Evolutionary conservation across 140 eudicot genomes (phyloP), one percentile per base, ranked within the genome.

Genomic region (Ambrosia hybrid): DNA sequence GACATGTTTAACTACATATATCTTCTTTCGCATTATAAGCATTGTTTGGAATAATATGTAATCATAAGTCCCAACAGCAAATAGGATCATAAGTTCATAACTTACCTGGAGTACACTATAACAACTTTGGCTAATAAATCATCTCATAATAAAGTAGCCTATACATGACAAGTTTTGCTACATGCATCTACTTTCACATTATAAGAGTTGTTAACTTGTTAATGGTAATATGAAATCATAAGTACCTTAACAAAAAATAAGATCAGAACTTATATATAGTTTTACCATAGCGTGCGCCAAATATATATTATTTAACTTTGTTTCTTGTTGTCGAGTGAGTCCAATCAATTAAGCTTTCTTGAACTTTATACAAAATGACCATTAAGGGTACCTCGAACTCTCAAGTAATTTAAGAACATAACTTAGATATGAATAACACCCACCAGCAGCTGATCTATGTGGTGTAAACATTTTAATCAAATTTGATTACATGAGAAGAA

Each of bases 351-450:
- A 37, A 13, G 51, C 41, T 36, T 55, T 10, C 34, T 71, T 4
- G 4, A 64, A 43, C 55, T 55, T 56, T 78, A 71, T 53, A 78
- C 67, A 78, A 55, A 72, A 63, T 56, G 61, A 71, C 36, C 67
- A 72, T 39, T 8, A 58, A 64, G 14, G 67, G 73, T 55, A 64
- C 77, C 73, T 63, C 67, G 9, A 70, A 12, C 21, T 16, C 72
- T 61, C 65, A 69, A 17, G 10, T 15, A 17, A 68, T 51, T 6
- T 57, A 15, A 41, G 4, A 67, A 37, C 64, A 49, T 36, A 26
- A 37, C 66, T 68, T 56, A 17, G 75, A 68, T 77, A 17, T 69
- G 21, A 26, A 62, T 48, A 76, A 68, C 41, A 34, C 51, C 34
- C 33, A 36, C 49, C 39, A 53, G 39, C 43, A 48, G 53, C 56